Base-by-base conservation (phyloP, 768 basidiomycete genomes). In the Boletus tylopilopsis region DNA sequence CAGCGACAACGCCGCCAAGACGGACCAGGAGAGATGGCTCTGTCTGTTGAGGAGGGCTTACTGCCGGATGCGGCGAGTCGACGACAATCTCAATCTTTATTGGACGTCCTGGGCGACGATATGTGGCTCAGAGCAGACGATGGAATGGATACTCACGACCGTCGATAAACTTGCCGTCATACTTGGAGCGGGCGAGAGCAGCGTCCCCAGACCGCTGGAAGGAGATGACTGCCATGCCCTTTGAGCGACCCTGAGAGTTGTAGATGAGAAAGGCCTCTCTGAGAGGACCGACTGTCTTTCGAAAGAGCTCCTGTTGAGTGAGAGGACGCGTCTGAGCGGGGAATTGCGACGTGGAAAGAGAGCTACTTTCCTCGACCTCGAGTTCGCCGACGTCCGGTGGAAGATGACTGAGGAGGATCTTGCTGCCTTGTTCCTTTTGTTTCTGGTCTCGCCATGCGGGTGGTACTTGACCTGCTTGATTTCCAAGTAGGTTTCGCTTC, bases 101-200 rank as follows among this genome's bases (percentile, higher is more conserved):
- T 4, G 81, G 81, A 38, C 82, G 78, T 51, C 82, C 87, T 89
- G 54, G 8, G 49, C 24, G 21, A 34, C 33, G 47, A 23, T 6
- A 12, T 47, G 30, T 29, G 21, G 21, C 11, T 25, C n/a, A 4
- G 18, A 7, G 18, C 13, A 27, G 22, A 37, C 16, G 32, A 36
- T 13, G 21, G 42, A 24, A 24, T 29, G 21, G 25, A 5, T 3
- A 70, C 76, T 66, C 43, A 78, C 76, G 70, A n/a, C 74, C 71
- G 59, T 90, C 88, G 19, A 90, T 80, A 43, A 87, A 77, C 68
- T 87, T 87, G 38, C 85, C 85, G 56, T 90, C 73, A 58, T 87
- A 90, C 67, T 86, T 89, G 22, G 71, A 62, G 33, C 78, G 77
- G 9, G 88, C 88, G 34, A 79, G 54, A 2, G 63, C 69, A 8